Percentiles rank a stretch among this genome's conserved stretches.
phyloP scores from a whole-genome alignment of 306 rosid genomes.

The Trifolium subterraneum region DNA sequence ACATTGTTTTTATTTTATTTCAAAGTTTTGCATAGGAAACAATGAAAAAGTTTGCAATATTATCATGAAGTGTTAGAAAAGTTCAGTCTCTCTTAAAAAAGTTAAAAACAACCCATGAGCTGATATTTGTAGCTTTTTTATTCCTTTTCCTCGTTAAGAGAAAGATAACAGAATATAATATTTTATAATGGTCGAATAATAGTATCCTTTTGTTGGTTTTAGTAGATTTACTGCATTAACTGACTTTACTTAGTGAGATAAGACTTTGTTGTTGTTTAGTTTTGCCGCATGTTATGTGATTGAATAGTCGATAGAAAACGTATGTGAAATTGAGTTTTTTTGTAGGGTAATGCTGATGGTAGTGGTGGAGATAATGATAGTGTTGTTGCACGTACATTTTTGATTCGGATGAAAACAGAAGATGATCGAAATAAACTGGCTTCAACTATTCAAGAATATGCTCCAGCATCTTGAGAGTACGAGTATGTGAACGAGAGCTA shows the following conservation, averaged over 20 bases:
- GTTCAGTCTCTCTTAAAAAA: not conserved
- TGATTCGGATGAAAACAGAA: slow-evolving; percentile 82
- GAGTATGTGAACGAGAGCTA: slow-evolving; percentile 7
- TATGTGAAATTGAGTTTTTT: slow-evolving; percentile 37
- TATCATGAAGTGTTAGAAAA: not conserved
- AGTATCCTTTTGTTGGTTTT: not conserved
- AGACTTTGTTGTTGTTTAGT: not conserved
- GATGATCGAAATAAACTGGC: slow-evolving; percentile 85
- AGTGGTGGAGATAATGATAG: slow-evolving; percentile 52
- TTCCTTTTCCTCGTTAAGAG: not conserved
- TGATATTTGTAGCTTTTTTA: not conserved
- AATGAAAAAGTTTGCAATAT: not conserved
- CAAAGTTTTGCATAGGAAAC: not conserved
- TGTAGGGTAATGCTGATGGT: slow-evolving; percentile 70
- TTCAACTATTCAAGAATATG: slow-evolving; percentile 81
- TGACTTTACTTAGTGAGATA: no score
- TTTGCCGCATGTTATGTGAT: slow-evolving; percentile 3
- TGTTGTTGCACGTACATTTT: slow-evolving; percentile 82
- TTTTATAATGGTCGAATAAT: not conserved
- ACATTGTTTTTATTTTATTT: not conserved
- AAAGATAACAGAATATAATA: slow-evolving; percentile 3
- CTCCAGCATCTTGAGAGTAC: slow-evolving; percentile 68
- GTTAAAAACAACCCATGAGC: not conserved
- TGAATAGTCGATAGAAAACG: slow-evolving; percentile 11
- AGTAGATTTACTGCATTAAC: not conserved